Conservation (phyloP, 2,329 filamentous ascomycete species). For the Colletotrichum sublineola region DNA sequence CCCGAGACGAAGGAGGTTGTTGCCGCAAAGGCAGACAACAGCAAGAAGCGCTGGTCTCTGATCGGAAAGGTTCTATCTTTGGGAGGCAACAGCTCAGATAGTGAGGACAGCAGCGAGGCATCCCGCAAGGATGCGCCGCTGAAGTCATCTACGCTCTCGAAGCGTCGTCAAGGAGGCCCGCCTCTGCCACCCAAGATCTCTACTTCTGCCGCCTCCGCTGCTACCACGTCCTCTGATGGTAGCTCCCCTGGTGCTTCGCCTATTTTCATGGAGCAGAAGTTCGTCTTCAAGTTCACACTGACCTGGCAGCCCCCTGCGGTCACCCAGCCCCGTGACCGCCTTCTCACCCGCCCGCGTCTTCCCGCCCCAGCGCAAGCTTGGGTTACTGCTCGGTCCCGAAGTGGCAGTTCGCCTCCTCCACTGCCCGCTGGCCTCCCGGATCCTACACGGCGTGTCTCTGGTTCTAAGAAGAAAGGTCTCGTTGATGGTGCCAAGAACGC, state of each 20-base stretch:
- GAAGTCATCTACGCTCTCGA: slow-evolving; percentile 47
- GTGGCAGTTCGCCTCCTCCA: slow-evolving; percentile 55
- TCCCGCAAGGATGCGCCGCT: slow-evolving; percentile 65
- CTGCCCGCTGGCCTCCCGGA: slow-evolving; percentile 55
- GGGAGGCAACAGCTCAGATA: slow-evolving; percentile 50
- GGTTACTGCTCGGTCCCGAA: slow-evolving; percentile 60
- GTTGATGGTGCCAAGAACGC: slow-evolving; percentile 67
- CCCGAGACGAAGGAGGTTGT: slow-evolving; percentile 41
- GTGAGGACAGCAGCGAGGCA: slow-evolving; percentile 63
- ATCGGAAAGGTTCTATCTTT: slow-evolving; percentile 72
- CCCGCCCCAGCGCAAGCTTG: slow-evolving; percentile 78
- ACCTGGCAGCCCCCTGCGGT: slow-evolving; percentile 71
- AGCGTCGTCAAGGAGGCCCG: slow-evolving; percentile 44
- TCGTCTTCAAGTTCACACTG: slow-evolving; percentile 81
- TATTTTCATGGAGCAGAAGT: slow-evolving; percentile 68
- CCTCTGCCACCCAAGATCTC: slow-evolving; percentile 55
- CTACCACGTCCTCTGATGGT: slow-evolving; percentile 60
- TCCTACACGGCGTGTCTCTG: slow-evolving; percentile 63
- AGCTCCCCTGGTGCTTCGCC: slow-evolving; percentile 70
- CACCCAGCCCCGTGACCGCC: slow-evolving; percentile 69
- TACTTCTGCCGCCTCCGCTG: slow-evolving; percentile 45
- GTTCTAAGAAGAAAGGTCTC: slow-evolving; percentile 59
- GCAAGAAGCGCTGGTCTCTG: slow-evolving; percentile 73
- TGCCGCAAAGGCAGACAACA: slow-evolving; percentile 47
- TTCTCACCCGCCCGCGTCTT: slow-evolving; percentile 77